Base-by-base conservation (phyloP, 2,329 filamentous ascomycete genomes). In the Verticillium nubilum region DNA sequence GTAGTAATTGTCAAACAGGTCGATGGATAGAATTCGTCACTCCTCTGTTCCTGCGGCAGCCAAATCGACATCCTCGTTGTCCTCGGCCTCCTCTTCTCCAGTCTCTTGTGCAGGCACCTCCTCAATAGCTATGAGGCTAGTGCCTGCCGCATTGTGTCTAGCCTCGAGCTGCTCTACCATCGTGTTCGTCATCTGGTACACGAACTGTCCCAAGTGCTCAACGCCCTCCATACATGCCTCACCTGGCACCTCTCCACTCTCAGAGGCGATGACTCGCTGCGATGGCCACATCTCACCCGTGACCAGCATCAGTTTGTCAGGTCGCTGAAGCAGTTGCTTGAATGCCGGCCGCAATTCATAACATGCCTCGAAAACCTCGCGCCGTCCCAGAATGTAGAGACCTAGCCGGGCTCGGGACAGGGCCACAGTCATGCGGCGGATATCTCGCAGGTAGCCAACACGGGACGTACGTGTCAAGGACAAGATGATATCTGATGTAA, bases 151-250 rank as follows among this genome's bases (percentile, higher is more conserved):
- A 42, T 53, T 54, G 59, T 63, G 70, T 56, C 75, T 79, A 10
- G 67, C 73, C 56, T 77, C 74, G 53, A 86, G 63, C 68, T 85
- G 80, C 68, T 78, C 73, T 35, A 84, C 64, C 68, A 75, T 80
- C 1, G 82, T 84, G 54, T 89, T 85, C 3, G 92, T 96, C 92
- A 99, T 99, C 73, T 99, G 91, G 71, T 86, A 97, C 25, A 99
- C 94, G 73, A 97, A 99, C 75, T 97, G 90, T 0, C 95, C 95
- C 35, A 99, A 74, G 76, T 99, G 95, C 77, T 99, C 94, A 1
- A 98, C 88, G 33, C 90, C 86, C 67, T 94, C 90, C 91, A 99
- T 98, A 23, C 86, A 80, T 1, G 86, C 88, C 67, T 85, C 82
- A 13, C 82, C 82, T 2, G 80, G 75, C 6, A 84, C 77, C 6